Percentiles rank a stretch among this genome's conserved stretches.
Evolutionary conservation across 805 yeast genomes (phyloP).

Genomic region (Candida lessepsii): DNA sequence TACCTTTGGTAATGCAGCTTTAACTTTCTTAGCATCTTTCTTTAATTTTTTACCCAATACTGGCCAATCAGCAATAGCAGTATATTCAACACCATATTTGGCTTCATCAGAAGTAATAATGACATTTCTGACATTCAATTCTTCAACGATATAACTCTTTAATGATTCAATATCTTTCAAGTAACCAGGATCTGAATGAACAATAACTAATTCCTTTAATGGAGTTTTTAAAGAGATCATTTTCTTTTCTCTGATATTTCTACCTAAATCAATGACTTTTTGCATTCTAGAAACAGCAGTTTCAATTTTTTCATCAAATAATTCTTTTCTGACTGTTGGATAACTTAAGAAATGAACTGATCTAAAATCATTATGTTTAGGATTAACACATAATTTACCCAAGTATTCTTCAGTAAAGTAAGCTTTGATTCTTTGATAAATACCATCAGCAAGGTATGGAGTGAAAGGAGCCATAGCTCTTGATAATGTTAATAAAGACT

Average conservation of each 20-base stretch:
- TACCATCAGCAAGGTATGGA: conserved; percentile 89
- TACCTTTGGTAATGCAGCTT: conserved; percentile 84
- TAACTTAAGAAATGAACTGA: conserved; percentile 94
- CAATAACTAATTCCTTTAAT: conserved; percentile 78
- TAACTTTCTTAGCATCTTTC: conserved; percentile 89
- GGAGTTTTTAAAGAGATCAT: conserved; percentile 93
- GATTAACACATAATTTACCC: conserved; percentile 38
- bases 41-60: conserved; percentile 95
- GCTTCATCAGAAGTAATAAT: conserved; percentile 87
- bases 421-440: conserved; percentile 71
- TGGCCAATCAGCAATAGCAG: conserved; percentile 98
- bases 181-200: conserved; percentile 75
- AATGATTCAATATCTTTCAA: conserved; percentile 75
- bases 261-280: conserved; percentile 91
- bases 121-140: conserved; percentile 86
- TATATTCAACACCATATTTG: conserved; percentile 87
- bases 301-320: conserved; percentile 81
- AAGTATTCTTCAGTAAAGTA: conserved; percentile 62
- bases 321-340: conserved; percentile 78
- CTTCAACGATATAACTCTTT: conserved; percentile 79
- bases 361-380: conserved; percentile 56
- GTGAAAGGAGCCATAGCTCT: conserved; percentile 99
- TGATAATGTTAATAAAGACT: conserved; percentile 81
- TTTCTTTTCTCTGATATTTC: conserved; percentile 96
- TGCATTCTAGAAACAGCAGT: conserved; percentile 93